Evolutionary conservation across 192 early-diverging fungal species (phyloP).

Genomic region (Hyaloraphidium curvatum): DNA sequence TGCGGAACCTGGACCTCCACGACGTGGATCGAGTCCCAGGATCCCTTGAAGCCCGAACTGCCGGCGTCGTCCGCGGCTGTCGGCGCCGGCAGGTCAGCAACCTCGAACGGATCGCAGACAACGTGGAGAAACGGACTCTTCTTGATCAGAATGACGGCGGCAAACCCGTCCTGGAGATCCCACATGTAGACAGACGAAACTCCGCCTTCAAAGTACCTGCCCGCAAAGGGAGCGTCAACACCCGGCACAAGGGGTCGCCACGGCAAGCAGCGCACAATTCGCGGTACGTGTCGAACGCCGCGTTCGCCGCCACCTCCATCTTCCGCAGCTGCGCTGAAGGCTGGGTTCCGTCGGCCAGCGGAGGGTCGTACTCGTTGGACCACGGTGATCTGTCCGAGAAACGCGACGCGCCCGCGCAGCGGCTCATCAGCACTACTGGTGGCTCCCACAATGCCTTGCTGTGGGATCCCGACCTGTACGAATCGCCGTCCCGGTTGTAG

Average conservation of each 20-base stretch:
- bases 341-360: conserved; percentile 49
- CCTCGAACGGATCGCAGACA: not conserved
- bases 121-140: conserved; percentile 42
- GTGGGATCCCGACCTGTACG: conserved; percentile 47
- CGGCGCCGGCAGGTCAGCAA: conserved; percentile 3
- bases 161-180: conserved; percentile 73
- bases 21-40: conserved; percentile 98
- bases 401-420: not conserved
- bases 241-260: not conserved
- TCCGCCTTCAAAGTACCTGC: conserved; percentile 76
- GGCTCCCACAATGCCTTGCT: too few species aligned
- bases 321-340: conserved; percentile 68
- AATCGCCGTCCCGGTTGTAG: conserved; percentile 93
- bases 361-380: conserved; percentile 88
- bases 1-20: conserved; percentile 66
- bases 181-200: conserved; percentile 94
- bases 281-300: conserved; percentile 88
- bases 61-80: conserved; percentile 26
- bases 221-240: conserved; percentile 1
- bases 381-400: conserved; percentile 60
- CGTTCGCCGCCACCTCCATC: conserved; percentile 80
- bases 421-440: not conserved
- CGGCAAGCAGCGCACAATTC: conserved; percentile 42
- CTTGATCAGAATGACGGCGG: conserved; percentile 85
- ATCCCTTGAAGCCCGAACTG: conserved; percentile 63